Evolutionary conservation across 1,284 basidiomycete species (phyloP).

Genomic region (Psilocybe mexicana): DNA sequence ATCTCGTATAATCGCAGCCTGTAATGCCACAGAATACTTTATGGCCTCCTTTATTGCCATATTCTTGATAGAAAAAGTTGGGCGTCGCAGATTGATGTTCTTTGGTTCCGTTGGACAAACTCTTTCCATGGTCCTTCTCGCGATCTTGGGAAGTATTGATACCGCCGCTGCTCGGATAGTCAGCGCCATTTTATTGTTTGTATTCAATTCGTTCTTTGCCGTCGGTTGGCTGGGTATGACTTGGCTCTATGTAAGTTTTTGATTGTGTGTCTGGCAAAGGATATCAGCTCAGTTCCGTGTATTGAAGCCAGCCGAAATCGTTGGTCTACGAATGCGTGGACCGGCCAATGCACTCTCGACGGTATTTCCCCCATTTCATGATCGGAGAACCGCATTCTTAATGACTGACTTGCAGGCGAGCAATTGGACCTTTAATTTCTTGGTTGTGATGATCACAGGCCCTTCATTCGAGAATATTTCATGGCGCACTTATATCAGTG

Average conservation of each 20-base stretch:
- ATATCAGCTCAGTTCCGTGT: not conserved
- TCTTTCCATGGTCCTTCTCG: slow-evolving; percentile 62
- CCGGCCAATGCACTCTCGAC: slow-evolving; percentile 63
- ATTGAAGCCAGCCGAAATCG: slow-evolving; percentile 62
- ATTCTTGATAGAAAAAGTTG: slow-evolving; percentile 55
- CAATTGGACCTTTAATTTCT: slow-evolving; percentile 67
- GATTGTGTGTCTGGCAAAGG: not conserved
- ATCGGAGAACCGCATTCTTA: not conserved
- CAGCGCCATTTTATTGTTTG: slow-evolving; percentile 59
- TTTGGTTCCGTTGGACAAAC: slow-evolving; percentile 58
- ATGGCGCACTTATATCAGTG: slow-evolving; percentile 65
- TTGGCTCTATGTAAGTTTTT: slow-evolving; percentile 57
- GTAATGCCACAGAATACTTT: slow-evolving; percentile 72
- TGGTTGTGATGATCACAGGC: slow-evolving; percentile 64
- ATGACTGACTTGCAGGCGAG: slow-evolving; percentile 31
- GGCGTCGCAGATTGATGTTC: slow-evolving; percentile 65
- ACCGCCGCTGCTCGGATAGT: slow-evolving; percentile 50
- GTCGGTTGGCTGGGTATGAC: slow-evolving; percentile 73
- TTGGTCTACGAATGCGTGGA: slow-evolving; percentile 60
- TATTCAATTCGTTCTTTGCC: slow-evolving; percentile 70
- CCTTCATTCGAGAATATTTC: slow-evolving; percentile 64
- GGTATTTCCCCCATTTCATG: slow-evolving; percentile 31
- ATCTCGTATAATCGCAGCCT: slow-evolving; percentile 67
- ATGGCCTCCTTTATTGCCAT: slow-evolving; percentile 58
- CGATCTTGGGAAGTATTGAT: slow-evolving; percentile 51